Base-by-base conservation (phyloP, 2,329 filamentous ascomycete genomes). In the Botrytis pseudocinerea region DNA sequence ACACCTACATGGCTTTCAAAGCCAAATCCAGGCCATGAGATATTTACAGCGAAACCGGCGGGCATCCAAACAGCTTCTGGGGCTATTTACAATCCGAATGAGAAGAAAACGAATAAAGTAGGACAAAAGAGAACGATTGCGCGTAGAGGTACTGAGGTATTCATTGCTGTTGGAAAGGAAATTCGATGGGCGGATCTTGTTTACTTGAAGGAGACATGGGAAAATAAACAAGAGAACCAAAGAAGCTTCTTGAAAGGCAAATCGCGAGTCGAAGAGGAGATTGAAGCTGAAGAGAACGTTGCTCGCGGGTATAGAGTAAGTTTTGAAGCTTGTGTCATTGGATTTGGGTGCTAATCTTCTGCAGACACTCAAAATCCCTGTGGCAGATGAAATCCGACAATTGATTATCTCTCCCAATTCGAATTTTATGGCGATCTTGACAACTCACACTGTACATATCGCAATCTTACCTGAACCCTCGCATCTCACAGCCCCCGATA, bases 181-280 rank as follows among this genome's bases (percentile, higher is more conserved):
- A 92, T 99, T 75, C 88, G 95, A 82, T 99, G 96, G 94, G 91
- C 93, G 16, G 93, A 97, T 82, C 84, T 99, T 72, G 89, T 90
- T 69, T 89, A 91, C 74, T 82, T 98, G 79, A 97, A 97, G 84
- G 92, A 90, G 75, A 80, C 81, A 70, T 87, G 84, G 83, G 83
- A 85, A 71, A 80, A 85, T 42, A 83, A 83, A 71, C 48, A 79
- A 73, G 71, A 79, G 66, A 75, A 74, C 54, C 73, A 73, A 71
- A 77, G 76, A 32, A 65, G 69, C 18, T 69, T 75, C 48, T 38
- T 69, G 8, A 78, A 74, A 69, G 74, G 74, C 46, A 78, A 72
- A 72, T 71, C 61, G 40, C 75, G 72, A 73, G 73, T 72, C n/a
- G 73, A 59, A 22, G 48, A 51, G 73, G 69, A 73, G 14, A 74